Conservation (phyloP, 495 filamentous ascomycete species). For the Cairneyella variabilis region DNA sequence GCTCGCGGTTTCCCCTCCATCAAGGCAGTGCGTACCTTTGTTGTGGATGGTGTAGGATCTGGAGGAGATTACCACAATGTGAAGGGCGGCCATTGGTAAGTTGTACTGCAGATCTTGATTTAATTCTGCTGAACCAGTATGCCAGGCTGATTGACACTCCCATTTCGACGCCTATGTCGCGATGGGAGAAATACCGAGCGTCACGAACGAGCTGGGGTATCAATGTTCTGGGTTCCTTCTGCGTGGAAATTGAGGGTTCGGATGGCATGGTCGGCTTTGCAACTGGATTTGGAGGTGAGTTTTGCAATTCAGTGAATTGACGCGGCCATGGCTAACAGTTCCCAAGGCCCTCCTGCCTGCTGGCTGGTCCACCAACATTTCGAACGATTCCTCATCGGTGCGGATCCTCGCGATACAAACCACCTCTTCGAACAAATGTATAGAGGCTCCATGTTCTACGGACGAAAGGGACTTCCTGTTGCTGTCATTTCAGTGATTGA, state of each 20-base stretch:
- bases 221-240: conserved; percentile 91
- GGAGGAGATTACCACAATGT: conserved; percentile 95
- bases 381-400: conserved; percentile 82
- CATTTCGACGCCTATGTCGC: conserved; percentile 87
- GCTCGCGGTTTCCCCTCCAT: conserved; percentile 61
- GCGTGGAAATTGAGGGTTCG: conserved; percentile 82
- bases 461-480: conserved; percentile 82
- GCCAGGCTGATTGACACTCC: conserved; percentile 77
- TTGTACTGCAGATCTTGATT: neutral
- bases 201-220: conserved; percentile 93
- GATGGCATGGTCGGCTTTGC: conserved; percentile 91
- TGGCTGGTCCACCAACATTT: conserved; percentile 92
- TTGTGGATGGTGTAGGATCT: conserved; percentile 82
- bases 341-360: conserved; percentile 71
- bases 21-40: conserved; percentile 74
- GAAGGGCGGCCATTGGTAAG: conserved; percentile 78
- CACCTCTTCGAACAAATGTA: conserved; percentile 95
- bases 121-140: neutral
- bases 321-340: neutral
- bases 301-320: neutral
- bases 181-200: conserved; percentile 80
- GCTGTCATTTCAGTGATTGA: conserved; percentile 94
- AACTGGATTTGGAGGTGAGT: conserved; percentile 79
- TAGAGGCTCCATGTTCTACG: conserved; percentile 91
- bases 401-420: conserved; percentile 85